Conservation (phyloP, 225 moss, liverwort and hornwort genomes). For the Pseudisothecium myosuroides region DNA sequence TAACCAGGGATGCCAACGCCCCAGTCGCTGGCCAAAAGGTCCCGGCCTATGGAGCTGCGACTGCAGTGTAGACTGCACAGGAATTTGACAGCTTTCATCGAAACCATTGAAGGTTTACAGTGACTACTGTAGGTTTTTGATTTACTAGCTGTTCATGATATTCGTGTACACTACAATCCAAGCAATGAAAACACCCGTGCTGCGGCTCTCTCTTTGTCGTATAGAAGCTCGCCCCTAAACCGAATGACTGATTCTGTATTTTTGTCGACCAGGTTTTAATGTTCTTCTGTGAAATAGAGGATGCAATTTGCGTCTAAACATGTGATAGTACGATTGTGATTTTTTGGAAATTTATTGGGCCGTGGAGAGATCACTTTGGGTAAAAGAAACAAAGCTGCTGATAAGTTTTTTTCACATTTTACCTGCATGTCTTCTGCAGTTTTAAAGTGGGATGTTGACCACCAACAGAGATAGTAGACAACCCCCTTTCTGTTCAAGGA, state of each 20-base stretch:
- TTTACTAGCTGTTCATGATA: neutral
- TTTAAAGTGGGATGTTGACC: neutral
- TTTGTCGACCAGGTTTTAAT: neutral
- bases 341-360: neutral
- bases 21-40: neutral
- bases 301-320: neutral
- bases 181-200: neutral
- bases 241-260: neutral
- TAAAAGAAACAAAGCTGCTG: no score
- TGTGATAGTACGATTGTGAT: neutral
- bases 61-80: conserved; percentile 14
- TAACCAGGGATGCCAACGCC: neutral
- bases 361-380: neutral
- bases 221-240: neutral
- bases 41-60: conserved; percentile 18
- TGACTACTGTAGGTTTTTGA: neutral
- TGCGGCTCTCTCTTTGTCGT: neutral
- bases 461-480: neutral
- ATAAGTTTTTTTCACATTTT: neutral
- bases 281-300: no score
- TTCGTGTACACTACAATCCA: neutral
- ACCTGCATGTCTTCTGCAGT: neutral
- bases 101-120: neutral
- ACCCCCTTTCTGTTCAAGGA: neutral
- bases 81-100: neutral